phyloP scores from a whole-genome alignment of 345 rosid genomes.

The Odontarrhena argentea region DNA sequence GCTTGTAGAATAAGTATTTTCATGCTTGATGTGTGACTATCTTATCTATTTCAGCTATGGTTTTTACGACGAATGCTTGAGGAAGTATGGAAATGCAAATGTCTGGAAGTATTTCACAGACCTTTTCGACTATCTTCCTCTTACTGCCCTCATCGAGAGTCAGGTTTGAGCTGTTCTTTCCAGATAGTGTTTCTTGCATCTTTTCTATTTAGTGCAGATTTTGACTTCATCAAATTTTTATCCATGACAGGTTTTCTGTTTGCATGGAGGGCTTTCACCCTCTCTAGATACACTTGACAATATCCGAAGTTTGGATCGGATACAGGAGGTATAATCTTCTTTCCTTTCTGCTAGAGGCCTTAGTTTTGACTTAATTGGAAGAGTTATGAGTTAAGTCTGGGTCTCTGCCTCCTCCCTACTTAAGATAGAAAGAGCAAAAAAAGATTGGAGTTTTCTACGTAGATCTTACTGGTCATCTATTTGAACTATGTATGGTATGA shows the following conservation, averaged over 20 bases:
- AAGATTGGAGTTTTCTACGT: background rate
- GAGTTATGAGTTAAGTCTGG: background rate
- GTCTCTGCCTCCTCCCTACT: slow-evolving; percentile 9
- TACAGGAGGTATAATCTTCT: slow-evolving; percentile 63
- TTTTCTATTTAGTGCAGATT: background rate
- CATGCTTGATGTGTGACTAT: slow-evolving; percentile 3
- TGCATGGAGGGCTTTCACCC: slow-evolving; percentile 92
- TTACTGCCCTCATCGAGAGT: slow-evolving; percentile 92
- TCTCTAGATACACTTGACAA: slow-evolving; percentile 85
- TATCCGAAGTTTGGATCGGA: slow-evolving; percentile 80
- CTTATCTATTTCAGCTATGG: slow-evolving; percentile 40
- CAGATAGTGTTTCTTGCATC: background rate
- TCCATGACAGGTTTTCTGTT: slow-evolving; percentile 59
- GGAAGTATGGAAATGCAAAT: slow-evolving; percentile 69
- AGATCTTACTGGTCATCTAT: slow-evolving; percentile 2
- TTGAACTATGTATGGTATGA: slow-evolving; percentile 21
- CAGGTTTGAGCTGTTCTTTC: slow-evolving; percentile 55
- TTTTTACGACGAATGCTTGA: slow-evolving; percentile 46
- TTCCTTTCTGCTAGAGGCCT: background rate
- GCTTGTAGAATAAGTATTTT: background rate
- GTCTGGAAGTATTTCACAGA: slow-evolving; percentile 94
- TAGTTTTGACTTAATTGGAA: background rate
- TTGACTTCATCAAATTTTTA: slow-evolving; percentile 1
- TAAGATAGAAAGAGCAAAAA: background rate
- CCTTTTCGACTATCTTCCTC: slow-evolving; percentile 91